Conservation (phyloP, 140 eudicot species). For the Eryngium alpinum region DNA sequence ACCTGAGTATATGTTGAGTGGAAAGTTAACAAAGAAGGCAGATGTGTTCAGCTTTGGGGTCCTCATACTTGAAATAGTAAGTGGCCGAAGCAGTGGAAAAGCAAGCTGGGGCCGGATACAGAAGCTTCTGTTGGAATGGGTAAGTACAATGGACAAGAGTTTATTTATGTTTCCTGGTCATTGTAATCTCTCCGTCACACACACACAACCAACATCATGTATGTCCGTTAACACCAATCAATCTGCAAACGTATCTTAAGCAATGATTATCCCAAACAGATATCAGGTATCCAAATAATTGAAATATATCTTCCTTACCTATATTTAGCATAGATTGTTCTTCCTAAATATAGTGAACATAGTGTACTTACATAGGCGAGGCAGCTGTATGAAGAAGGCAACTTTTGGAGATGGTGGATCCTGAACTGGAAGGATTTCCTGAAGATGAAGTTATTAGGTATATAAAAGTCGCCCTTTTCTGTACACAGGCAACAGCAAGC, state of each 20-base stretch:
- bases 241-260: not conserved
- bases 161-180: not conserved
- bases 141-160: slow-evolving; percentile 20
- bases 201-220: not conserved
- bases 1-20: slow-evolving; percentile 88
- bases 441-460: slow-evolving; percentile 58
- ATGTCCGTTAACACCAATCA: not conserved
- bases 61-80: slow-evolving; percentile 69
- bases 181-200: not conserved
- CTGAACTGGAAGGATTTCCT: slow-evolving; percentile 52
- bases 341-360: not conserved
- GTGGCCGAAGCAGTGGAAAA: slow-evolving; percentile 65
- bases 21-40: slow-evolving; percentile 81
- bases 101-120: slow-evolving; percentile 50
- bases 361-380: slow-evolving; percentile 46
- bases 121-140: slow-evolving; percentile 71
- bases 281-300: not conserved
- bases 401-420: slow-evolving; percentile 67
- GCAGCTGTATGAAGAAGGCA: slow-evolving; percentile 69
- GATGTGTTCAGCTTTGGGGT: slow-evolving; percentile 97
- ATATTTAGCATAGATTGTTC: not conserved
- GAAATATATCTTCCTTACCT: not conserved
- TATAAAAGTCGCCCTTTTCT: slow-evolving; percentile 84
- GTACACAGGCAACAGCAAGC: slow-evolving; percentile 68
- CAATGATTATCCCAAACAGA: not conserved